These are phyloP conservation scores for Isabelozyma gotoi DNA, from an alignment of 805 yeast genomes.

Conservation along the genomic window DNA sequence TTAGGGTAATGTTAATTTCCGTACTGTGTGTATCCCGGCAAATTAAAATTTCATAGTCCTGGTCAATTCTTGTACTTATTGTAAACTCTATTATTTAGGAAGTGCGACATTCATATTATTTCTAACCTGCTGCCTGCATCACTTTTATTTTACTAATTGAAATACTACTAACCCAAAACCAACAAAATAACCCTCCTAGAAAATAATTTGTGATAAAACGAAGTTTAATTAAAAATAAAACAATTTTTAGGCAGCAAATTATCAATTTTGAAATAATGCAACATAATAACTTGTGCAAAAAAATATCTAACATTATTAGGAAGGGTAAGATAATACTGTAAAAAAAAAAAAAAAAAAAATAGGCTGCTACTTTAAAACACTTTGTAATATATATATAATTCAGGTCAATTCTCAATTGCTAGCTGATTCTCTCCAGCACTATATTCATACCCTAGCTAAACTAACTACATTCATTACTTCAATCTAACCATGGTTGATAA, in stretches of 20 bases:
- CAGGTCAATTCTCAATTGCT: not conserved
- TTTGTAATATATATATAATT: too few species aligned
- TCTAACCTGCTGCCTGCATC: not conserved
- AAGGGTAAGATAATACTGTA: not conserved
- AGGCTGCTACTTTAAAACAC: not conserved
- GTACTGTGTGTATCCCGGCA: too few species aligned
- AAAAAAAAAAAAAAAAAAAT: too few species aligned
- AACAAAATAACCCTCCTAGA: not conserved
- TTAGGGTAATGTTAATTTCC: too few species aligned
- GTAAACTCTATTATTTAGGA: not conserved
- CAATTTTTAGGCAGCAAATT: too few species aligned
- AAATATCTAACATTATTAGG: not conserved
- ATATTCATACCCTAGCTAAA: too few species aligned
- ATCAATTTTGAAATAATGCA: not conserved
- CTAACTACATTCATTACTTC: not conserved
- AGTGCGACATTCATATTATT: not conserved
- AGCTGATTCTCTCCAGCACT: too few species aligned
- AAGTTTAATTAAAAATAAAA: too few species aligned
- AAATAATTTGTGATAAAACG: not conserved
- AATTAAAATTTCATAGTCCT: not conserved
- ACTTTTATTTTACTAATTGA: not conserved
- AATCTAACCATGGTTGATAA: constrained; percentile 3
- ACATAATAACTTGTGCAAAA: not conserved
- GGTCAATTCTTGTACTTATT: not conserved
- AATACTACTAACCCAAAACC: not conserved